Evolutionary conservation across 192 early-diverging fungal genomes (phyloP), one percentile per base, ranked within the genome.

Genomic region (Coemansia sp.): DNA sequence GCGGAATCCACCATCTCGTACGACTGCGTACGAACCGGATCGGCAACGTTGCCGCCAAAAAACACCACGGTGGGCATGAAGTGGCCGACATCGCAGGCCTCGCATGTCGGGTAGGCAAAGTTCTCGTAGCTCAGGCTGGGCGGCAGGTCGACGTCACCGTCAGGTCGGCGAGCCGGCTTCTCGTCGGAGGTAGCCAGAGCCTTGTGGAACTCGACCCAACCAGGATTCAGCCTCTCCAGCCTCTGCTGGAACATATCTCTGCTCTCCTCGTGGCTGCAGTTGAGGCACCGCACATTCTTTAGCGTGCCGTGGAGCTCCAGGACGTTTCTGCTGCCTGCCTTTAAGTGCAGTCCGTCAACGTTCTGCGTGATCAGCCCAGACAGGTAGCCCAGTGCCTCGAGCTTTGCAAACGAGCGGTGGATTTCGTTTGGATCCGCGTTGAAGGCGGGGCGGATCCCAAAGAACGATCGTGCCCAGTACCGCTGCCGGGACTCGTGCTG

Each of bases 241-340:
- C 69, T 52, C 8, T 71, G 41, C 73, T 96, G 95, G 68, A 92
- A 94, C 14, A 73, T 72, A 4, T 75, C 66, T 30, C 94, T 84
- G 35, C 72, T 63, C 5, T 84, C 67, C 15, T 68, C 71, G 46
- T 89, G 77, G 21, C 79, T 69, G 74, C 96, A 98, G 15, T 61
- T 63, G 53, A 93, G 62, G 73, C 96, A 98, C 39, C 86, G 75
- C 41, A 96, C 93, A 26, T 78, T 58, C 60, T 86, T 75, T 52
- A 98, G 77, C 15, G 90, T 88, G 10, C 96, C 96, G 60, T 98
- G 96, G 15, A 98, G 76, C 74, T 98, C 96, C n/a, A 93, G 58
- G 7, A 93, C 79, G 18, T 83, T 63, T 3, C 72, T 64, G 43
- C 85, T 64, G 35, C 89, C 91, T 10, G 87, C 87, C 24, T 75